A percentile compares a stretch with the other conserved stretches of the same genome.
phyloP scores from a whole-genome alignment of 1,139 yeast species.

The Hemisphaericaspora xylanilytica region DNA sequence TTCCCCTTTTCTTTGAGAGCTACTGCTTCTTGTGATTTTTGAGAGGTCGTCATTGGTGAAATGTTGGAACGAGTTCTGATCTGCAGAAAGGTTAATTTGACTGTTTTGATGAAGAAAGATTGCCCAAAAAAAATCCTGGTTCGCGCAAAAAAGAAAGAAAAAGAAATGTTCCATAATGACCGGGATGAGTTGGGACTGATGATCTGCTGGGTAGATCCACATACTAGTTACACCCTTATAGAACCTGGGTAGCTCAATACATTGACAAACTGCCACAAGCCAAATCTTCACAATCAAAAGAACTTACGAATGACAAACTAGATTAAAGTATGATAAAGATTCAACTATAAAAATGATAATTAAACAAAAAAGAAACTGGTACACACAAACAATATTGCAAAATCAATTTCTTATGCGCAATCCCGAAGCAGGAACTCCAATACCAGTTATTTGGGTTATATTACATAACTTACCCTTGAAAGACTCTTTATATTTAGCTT shows the following conservation, averaged over 20 bases:
- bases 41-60: conserved; percentile 2
- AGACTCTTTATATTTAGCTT: conserved; percentile 77
- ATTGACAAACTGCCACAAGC: no score
- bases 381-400: neutral
- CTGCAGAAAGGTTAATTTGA: neutral
- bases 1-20: conserved; percentile 73
- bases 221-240: no score
- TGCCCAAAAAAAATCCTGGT: neutral
- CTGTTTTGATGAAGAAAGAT: neutral
- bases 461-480: conserved; percentile 78
- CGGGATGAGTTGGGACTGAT: no score
- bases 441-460: conserved; percentile 71
- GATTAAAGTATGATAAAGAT: no score
- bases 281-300: no score
- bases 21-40: conserved; percentile 38
- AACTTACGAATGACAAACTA: no score
- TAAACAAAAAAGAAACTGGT: neutral
- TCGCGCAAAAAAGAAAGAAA: no score
- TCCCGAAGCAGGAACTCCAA: conserved; percentile 97
- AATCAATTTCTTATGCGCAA: conserved; percentile 48
- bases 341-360: neutral
- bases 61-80: neutral
- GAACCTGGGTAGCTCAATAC: no score
- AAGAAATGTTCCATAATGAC: no score
- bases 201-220: no score